phyloP scores from a whole-genome alignment of 1,284 basidiomycete species.

The Pseudomicrostroma phylloplanum region DNA sequence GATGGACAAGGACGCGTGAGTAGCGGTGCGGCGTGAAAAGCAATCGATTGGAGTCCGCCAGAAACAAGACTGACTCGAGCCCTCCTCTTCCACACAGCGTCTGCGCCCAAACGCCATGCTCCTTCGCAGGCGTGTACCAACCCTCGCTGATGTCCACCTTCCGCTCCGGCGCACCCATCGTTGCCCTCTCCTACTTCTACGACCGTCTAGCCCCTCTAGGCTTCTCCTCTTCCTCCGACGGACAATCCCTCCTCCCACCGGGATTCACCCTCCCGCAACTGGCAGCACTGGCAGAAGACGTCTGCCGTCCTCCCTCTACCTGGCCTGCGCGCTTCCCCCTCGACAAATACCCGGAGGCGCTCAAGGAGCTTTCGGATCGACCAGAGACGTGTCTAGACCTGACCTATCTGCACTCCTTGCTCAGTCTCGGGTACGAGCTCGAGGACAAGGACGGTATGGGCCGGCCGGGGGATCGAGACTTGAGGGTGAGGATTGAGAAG shows the following conservation, averaged over 20 bases:
- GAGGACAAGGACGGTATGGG: conserved; percentile 33
- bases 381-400: conserved; percentile 94
- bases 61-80: not conserved
- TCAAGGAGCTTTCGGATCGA: conserved; percentile 70
- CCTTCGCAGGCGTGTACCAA: conserved; percentile 95
- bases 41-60: not conserved
- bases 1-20: conserved; percentile 89
- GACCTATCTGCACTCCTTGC: conserved; percentile 84
- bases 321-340: conserved; percentile 43
- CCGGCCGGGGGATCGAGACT: conserved; percentile 51
- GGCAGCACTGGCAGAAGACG: conserved; percentile 31
- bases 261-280: conserved; percentile 36
- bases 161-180: conserved; percentile 46
- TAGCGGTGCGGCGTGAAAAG: conserved; percentile 35
- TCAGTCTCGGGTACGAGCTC: conserved; percentile 60
- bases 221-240: conserved; percentile 35
- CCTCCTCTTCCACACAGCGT: conserved; percentile 55
- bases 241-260: not conserved
- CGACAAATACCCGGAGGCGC: conserved; percentile 51
- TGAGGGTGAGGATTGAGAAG: conserved; percentile 60
- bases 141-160: conserved; percentile 88
- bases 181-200: conserved; percentile 77
- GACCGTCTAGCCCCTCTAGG: conserved; percentile 83
- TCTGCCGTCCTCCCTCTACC: conserved; percentile 20
- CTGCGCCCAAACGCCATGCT: conserved; percentile 75